Conservation (phyloP, 441 rosid species). For the Heliophila coronopifolia region DNA sequence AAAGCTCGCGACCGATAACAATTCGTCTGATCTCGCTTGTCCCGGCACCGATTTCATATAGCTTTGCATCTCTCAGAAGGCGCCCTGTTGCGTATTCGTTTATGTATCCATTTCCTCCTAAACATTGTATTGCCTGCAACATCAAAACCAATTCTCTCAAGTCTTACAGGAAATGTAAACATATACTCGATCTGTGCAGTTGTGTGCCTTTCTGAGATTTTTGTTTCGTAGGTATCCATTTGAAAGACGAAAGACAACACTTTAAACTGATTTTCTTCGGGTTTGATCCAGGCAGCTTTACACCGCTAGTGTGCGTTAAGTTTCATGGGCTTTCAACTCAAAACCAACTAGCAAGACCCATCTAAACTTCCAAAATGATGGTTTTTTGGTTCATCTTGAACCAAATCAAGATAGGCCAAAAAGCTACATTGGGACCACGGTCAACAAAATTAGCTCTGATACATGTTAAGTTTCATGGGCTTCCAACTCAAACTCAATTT, state of each 20-base stretch:
- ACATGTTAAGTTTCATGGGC: too few species aligned
- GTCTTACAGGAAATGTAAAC: not conserved
- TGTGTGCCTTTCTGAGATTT: not conserved
- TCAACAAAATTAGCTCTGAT: too few species aligned
- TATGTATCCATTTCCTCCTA: slow-evolving; percentile 90
- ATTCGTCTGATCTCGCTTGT: slow-evolving; percentile 92
- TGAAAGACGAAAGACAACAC: not conserved
- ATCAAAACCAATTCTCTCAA: slow-evolving; percentile 13
- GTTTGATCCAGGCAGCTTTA: not conserved
- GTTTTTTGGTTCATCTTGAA: too few species aligned
- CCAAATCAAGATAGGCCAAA: too few species aligned
- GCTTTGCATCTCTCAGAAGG: slow-evolving; percentile 85
- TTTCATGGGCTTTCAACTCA: too few species aligned
- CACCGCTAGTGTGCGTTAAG: not conserved
- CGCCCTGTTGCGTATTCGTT: slow-evolving; percentile 87
- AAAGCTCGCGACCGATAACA: slow-evolving; percentile 83
- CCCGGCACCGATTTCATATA: slow-evolving; percentile 93
- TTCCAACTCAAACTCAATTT: too few species aligned
- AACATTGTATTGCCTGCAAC: slow-evolving; percentile 90
- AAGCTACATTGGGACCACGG: too few species aligned
- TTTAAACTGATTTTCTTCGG: not conserved
- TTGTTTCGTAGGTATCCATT: not conserved
- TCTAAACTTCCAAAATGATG: too few species aligned
- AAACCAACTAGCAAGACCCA: too few species aligned
- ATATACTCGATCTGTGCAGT: not conserved